Evolutionary conservation across 768 basidiomycete genomes (phyloP).

Genomic region (Pisolithus albus): DNA sequence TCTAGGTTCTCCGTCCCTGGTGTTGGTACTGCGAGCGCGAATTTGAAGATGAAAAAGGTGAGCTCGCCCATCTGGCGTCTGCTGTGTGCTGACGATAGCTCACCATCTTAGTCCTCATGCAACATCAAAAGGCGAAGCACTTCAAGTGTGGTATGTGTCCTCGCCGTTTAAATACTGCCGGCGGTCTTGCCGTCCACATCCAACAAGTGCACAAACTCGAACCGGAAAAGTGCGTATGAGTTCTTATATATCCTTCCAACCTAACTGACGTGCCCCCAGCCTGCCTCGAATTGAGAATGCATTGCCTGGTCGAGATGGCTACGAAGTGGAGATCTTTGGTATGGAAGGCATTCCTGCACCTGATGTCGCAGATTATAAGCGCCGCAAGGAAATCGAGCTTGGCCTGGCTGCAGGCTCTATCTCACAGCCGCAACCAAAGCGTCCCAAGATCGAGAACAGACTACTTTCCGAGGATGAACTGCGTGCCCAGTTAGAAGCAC

Average conservation of each 20-base stretch:
- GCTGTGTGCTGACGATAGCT: not conserved
- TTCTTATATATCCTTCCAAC: conserved; percentile 7
- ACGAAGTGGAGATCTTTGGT: conserved; percentile 98
- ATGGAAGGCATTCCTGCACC: conserved; percentile 98
- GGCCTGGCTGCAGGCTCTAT: conserved; percentile 79
- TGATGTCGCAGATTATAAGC: conserved; percentile 92
- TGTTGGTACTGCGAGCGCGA: conserved; percentile 99
- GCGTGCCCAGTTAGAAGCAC: conserved; percentile 76
- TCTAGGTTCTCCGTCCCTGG: conserved; percentile 81
- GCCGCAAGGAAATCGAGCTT: conserved; percentile 89
- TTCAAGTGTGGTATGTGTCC: conserved; percentile 98
- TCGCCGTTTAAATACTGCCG: conserved; percentile 91
- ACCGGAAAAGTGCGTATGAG: conserved; percentile 54
- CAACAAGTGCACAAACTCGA: conserved; percentile 99
- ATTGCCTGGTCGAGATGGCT: conserved; percentile 91
- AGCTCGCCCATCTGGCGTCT: not conserved
- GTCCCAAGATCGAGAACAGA: conserved; percentile 73
- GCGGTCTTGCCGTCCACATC: conserved; percentile 94
- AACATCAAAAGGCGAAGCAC: conserved; percentile 99
- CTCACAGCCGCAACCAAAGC: conserved; percentile 73
- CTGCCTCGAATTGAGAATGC: conserved; percentile 91
- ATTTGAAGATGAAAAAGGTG: conserved; percentile 99
- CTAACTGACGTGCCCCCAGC: conserved; percentile 25
- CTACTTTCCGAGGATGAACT: conserved; percentile 79
- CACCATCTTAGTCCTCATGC: conserved; percentile 72